These are phyloP conservation scores for Cladosporium oxysporum DNA, from an alignment of 2,329 filamentous ascomycete species.

Conservation along the genomic window DNA sequence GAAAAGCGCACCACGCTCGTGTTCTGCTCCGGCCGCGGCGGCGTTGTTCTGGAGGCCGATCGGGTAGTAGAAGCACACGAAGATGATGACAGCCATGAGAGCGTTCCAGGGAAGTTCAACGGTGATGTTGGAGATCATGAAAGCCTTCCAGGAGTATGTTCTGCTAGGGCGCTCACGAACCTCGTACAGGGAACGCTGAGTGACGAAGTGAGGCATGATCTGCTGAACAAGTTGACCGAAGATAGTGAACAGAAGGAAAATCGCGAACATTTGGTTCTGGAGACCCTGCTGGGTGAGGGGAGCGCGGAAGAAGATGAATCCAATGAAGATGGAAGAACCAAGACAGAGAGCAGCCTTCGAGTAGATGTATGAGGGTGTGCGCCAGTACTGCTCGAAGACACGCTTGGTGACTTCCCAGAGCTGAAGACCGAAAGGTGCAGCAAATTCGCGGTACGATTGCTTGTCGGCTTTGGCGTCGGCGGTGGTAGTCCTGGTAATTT, in stretches of 20 bases:
- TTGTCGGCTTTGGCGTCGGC: constrained; percentile 44
- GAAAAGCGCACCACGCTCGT: constrained; percentile 74
- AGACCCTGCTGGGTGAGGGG: constrained; percentile 73
- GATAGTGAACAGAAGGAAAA: constrained; percentile 79
- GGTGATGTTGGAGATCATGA: constrained; percentile 79
- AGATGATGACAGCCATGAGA: constrained; percentile 74
- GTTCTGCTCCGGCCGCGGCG: constrained; percentile 58
- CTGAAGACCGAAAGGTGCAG: constrained; percentile 71
- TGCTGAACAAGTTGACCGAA: constrained; percentile 79
- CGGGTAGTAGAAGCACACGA: constrained; percentile 82
- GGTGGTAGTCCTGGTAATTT: constrained; percentile 37
- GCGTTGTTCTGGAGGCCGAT: constrained; percentile 76
- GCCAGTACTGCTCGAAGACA: constrained; percentile 91
- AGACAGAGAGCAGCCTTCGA: constrained; percentile 72
- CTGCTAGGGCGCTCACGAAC: constrained; percentile 82
- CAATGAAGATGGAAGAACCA: constrained; percentile 72
- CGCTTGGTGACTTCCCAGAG: constrained; percentile 67
- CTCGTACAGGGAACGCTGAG: constrained; percentile 79
- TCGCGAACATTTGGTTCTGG: constrained; percentile 82
- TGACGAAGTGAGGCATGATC: constrained; percentile 83
- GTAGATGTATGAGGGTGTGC: constrained; percentile 85
- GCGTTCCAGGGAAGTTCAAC: constrained; percentile 86
- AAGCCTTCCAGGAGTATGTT: constrained; percentile 81
- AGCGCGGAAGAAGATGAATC: constrained; percentile 77
- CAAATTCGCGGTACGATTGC: constrained; percentile 72